phyloP scores from a whole-genome alignment of 208 protist genomes.

The Leishmania martiniquensis region DNA sequence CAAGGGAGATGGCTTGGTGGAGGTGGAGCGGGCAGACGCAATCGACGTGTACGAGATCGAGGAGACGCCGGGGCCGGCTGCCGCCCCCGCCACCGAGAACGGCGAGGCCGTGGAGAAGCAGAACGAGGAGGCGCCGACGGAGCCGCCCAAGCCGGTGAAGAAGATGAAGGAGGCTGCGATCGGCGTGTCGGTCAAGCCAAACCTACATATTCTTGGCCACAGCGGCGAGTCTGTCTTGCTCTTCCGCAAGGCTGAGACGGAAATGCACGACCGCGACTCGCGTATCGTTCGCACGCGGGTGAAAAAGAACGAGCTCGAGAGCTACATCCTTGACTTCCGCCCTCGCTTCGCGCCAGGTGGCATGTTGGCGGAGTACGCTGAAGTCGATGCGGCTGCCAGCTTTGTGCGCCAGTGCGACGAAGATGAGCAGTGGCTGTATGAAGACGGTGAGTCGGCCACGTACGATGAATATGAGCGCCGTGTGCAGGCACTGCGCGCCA shows the following conservation, averaged over 20 bases:
- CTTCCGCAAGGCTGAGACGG: slow-evolving; percentile 68
- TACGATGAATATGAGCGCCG: slow-evolving; percentile 74
- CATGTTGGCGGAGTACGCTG: slow-evolving; percentile 68
- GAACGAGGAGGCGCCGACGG: slow-evolving; percentile 30
- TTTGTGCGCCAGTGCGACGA: slow-evolving; percentile 76
- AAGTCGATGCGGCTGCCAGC: slow-evolving; percentile 38
- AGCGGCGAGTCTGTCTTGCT: slow-evolving; percentile 40
- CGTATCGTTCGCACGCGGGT: slow-evolving; percentile 72
- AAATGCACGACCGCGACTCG: slow-evolving; percentile 80
- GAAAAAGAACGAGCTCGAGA: slow-evolving; percentile 92
- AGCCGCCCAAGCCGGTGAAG: slow-evolving; percentile 18
- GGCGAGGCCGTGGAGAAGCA: slow-evolving; percentile 32
- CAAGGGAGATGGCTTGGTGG: slow-evolving; percentile 55
- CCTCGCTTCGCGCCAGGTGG: slow-evolving; percentile 66
- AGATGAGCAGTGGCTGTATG: slow-evolving; percentile 91
- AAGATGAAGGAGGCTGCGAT: slow-evolving; percentile 47
- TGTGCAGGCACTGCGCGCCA: slow-evolving; percentile 71
- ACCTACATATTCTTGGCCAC: slow-evolving; percentile 63
- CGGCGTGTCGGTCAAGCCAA: slow-evolving; percentile 59
- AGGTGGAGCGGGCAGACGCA: slow-evolving; percentile 67
- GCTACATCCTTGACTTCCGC: slow-evolving; percentile 90
- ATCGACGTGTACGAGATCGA: slow-evolving; percentile 84
- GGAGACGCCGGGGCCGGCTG: slow-evolving; percentile 28
- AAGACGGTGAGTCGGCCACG: slow-evolving; percentile 77
- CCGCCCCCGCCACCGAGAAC: slow-evolving; percentile 27